Conservation (phyloP, 768 basidiomycete species). For the Xerocomus spinulosus region DNA sequence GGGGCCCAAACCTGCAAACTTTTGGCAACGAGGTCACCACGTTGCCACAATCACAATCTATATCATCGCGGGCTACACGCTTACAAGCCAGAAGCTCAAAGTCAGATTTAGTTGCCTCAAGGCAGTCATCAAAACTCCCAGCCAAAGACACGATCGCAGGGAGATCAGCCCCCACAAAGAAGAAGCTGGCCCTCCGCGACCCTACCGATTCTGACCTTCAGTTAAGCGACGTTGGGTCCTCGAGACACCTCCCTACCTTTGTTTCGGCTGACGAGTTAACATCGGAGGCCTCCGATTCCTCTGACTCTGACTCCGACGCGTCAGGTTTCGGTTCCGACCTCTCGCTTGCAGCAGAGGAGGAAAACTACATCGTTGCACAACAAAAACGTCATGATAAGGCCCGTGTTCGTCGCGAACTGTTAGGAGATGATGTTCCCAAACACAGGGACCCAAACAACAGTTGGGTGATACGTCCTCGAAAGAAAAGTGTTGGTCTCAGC, state of each 20-base stretch:
- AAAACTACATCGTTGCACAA: constrained; percentile 52
- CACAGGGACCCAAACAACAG: constrained; percentile 40
- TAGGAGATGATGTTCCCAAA: constrained; percentile 49
- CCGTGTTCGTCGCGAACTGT: constrained; percentile 56
- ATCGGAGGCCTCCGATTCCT: constrained; percentile 45
- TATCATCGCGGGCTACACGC: constrained; percentile 24
- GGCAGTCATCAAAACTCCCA: constrained; percentile 35
- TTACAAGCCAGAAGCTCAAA: constrained; percentile 20
- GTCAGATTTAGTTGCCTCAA: constrained; percentile 32
- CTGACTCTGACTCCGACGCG: constrained; percentile 30
- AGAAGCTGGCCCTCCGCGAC: constrained; percentile 14
- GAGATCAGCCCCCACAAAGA: constrained; percentile 18
- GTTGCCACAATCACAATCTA: constrained; percentile 35
- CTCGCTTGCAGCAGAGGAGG: constrained; percentile 57
- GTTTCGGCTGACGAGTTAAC: constrained; percentile 59
- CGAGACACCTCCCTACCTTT: constrained; percentile 58
- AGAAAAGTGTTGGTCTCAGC: constrained; percentile 61
- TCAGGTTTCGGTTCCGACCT: constrained; percentile 49
- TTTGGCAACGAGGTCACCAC: constrained; percentile 32
- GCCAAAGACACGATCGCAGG: constrained; percentile 35
- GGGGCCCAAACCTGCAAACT: constrained; percentile 20
- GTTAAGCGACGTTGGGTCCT: constrained; percentile 34
- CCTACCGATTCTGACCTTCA: constrained; percentile 27
- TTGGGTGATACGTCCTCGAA: constrained; percentile 69
- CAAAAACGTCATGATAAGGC: constrained; percentile 43